phyloP scores from a whole-genome alignment of 495 filamentous ascomycete species.

The Lindgomyces ingoldianus region DNA sequence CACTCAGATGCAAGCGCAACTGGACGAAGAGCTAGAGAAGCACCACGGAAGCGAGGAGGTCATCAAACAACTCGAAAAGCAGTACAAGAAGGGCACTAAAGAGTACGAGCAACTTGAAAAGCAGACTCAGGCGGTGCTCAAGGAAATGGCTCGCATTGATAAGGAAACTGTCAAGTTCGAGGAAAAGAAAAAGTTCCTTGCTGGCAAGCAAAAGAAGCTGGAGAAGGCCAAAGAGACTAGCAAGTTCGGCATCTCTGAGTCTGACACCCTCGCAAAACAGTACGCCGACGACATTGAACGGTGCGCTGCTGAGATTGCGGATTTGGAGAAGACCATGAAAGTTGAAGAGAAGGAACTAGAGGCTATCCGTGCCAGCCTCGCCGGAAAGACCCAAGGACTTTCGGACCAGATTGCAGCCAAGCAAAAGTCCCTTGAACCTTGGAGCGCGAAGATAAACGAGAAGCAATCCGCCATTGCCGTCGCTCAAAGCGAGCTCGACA shows the following conservation, averaged over 20 bases:
- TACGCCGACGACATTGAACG: slow-evolving; percentile 75
- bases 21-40: slow-evolving; percentile 87
- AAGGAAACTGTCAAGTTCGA: slow-evolving; percentile 97
- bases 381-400: slow-evolving; percentile 91
- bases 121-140: slow-evolving; percentile 72
- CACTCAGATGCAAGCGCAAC: slow-evolving; percentile 79
- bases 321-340: slow-evolving; percentile 72
- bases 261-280: slow-evolving; percentile 74
- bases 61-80: slow-evolving; percentile 85
- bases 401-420: slow-evolving; percentile 89
- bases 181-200: slow-evolving; percentile 92
- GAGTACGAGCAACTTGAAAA: slow-evolving; percentile 84
- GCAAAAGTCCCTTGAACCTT: slow-evolving; percentile 93
- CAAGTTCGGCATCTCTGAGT: slow-evolving; percentile 69
- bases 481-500: slow-evolving; percentile 89
- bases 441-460: slow-evolving; percentile 94
- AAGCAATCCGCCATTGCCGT: slow-evolving; percentile 93
- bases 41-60: slow-evolving; percentile 87
- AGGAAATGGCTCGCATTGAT: slow-evolving; percentile 89
- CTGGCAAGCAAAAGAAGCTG: slow-evolving; percentile 87
- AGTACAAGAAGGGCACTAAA: slow-evolving; percentile 76
- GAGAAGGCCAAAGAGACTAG: slow-evolving; percentile 80
- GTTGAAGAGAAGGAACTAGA: slow-evolving; percentile 79
- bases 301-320: slow-evolving; percentile 65
- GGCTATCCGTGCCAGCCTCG: slow-evolving; percentile 76